Base-by-base conservation (phyloP, 345 rosid genomes). In the Ricinus communis region DNA sequence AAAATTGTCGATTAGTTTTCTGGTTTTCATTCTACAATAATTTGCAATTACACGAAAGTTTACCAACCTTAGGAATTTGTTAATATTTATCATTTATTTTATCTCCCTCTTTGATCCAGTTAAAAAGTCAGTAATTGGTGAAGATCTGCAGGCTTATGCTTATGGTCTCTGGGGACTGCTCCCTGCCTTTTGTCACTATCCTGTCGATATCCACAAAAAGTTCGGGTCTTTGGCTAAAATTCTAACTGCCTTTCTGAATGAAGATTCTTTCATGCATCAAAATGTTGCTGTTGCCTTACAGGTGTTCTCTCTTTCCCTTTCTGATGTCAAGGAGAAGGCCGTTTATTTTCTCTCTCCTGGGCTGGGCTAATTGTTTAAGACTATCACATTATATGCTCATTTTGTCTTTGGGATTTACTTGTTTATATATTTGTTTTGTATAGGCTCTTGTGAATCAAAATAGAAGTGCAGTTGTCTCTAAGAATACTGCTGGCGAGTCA, bases 381-480 rank as follows among this genome's bases (percentile, higher is more conserved):
- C 55, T 31, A 21, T 41, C 13, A 41, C 25, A 58, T 70, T 22
- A 8, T 69, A 19, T 40, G 54, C 18, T 2, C 52, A 7, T 47
- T 69, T 59, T n/a, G n/a, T 14, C 21, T n/a, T 19, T 59, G 36
- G 47, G 21, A n/a, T 69, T 64, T 9, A 45, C 13, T 25, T 8
- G n/a, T 57, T 51, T 2, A 31, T 72, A 53, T 21, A 33, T 71
- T 69, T 54, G 18, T 40, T 41, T 19, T 47, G 2, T 38, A 13
- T 68, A 90, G 96, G 75, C 85, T 80, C 90, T 95, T 80, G 96
- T 95, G 71, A 87, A 84, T 82, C 91, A 95, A 80, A 95, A 89
- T 75, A 89, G 71, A 76, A 73, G 74, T 68, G 71, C 59, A 50
- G 84, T 82, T 38, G 45, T 75, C 76, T 70, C 82, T 70, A 71